Conservation (phyloP, 768 basidiomycete species). For the Panellus pusillus region DNA sequence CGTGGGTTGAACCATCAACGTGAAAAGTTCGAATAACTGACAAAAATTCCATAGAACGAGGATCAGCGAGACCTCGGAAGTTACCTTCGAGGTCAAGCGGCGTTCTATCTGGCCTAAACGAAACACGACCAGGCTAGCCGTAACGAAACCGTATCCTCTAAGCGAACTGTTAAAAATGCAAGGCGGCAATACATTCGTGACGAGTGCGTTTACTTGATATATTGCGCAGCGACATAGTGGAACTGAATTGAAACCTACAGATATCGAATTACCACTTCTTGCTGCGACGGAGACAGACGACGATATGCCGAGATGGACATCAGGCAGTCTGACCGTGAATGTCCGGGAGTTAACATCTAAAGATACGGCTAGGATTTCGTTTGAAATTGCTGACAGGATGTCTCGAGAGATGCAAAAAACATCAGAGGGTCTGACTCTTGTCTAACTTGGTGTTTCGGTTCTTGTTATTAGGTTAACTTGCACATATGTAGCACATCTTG, state of each 20-base stretch:
- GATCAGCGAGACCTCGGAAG: slow-evolving; percentile 7
- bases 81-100: slow-evolving; percentile 15
- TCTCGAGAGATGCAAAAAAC: not conserved
- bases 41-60: not conserved
- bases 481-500: no score
- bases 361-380: slow-evolving; percentile 7
- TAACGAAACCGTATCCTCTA: slow-evolving; percentile 14
- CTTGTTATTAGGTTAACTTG: no score
- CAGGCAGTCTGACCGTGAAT: slow-evolving; percentile 9
- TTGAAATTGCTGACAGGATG: slow-evolving; percentile 6
- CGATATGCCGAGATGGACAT: not conserved
- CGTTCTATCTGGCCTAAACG: slow-evolving; percentile 17
- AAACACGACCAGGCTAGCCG: slow-evolving; percentile 5
- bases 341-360: slow-evolving; percentile 11
- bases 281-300: not conserved
- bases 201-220: slow-evolving; percentile 8
- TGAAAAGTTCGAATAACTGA: not conserved
- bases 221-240: not conserved
- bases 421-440: not conserved
- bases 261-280: slow-evolving; percentile 16
- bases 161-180: slow-evolving; percentile 18
- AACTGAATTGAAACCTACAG: not conserved
- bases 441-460: not conserved
- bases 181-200: slow-evolving; percentile 14
- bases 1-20: not conserved